Conservation (phyloP, 495 filamentous ascomycete genomes). For the Massariosphaeria phaeospora region DNA sequence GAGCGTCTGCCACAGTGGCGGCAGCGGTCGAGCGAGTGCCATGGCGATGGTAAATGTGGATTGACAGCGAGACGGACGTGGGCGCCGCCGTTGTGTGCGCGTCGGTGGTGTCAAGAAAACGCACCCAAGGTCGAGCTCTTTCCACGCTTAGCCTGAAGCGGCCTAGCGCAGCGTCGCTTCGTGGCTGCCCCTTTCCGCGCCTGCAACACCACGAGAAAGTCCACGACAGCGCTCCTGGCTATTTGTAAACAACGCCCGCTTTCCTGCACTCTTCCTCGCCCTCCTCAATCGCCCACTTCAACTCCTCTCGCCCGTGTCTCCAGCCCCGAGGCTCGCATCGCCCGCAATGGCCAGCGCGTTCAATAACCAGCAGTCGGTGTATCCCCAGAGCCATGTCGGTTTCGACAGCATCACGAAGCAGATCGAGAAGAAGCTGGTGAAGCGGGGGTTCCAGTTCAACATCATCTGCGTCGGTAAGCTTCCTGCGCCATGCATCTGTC, state of each 20-base stretch:
- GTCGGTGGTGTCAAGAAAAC: conserved; percentile 18
- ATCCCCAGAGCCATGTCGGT: conserved; percentile 95
- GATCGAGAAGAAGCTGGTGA: conserved; percentile 98
- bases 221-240: conserved; percentile 21
- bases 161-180: conserved; percentile 29
- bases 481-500: neutral
- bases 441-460: conserved; percentile 99
- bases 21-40: conserved; percentile 32
- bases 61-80: no score
- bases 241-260: conserved; percentile 19
- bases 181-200: conserved; percentile 34
- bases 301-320: neutral
- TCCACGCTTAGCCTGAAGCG: neutral
- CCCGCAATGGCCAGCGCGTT: conserved; percentile 47
- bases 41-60: conserved; percentile 14
- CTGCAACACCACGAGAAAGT: conserved; percentile 29
- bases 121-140: neutral
- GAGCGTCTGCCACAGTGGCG: conserved; percentile 35
- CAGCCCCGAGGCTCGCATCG: conserved; percentile 11
- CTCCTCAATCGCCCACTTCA: neutral
- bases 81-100: no score
- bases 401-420: conserved; percentile 98
- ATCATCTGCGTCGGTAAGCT: conserved; percentile 96
- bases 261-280: neutral
- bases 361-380: conserved; percentile 56